These are phyloP conservation scores for Talinum fruticosum DNA, from an alignment of 148 eudicot species.

Conservation along the genomic window DNA sequence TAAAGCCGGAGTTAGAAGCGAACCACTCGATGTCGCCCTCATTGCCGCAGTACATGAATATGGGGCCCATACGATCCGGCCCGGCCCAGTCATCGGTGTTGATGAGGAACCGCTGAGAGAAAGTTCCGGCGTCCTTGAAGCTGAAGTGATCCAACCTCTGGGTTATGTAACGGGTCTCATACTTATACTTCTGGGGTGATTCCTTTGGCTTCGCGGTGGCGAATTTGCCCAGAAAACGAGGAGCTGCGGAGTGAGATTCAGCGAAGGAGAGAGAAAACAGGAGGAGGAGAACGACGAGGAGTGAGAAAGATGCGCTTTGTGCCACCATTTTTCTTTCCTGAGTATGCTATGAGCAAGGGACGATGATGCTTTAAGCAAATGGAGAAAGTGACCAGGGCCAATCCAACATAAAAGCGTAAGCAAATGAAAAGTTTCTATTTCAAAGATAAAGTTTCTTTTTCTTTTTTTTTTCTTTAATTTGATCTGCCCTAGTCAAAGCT, in stretches of 20 bases:
- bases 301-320: not conserved
- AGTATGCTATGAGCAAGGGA: not conserved
- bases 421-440: not conserved
- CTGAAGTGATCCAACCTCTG: slow-evolving; percentile 79
- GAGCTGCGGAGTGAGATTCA: slow-evolving; percentile 21
- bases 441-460: too few species aligned
- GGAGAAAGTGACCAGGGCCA: not conserved
- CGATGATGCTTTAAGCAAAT: not conserved
- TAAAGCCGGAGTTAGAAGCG: slow-evolving; percentile 71
- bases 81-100: slow-evolving; percentile 68
- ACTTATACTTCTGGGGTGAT: slow-evolving; percentile 31
- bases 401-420: not conserved
- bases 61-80: slow-evolving; percentile 48
- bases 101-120: slow-evolving; percentile 56
- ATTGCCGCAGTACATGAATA: slow-evolving; percentile 83
- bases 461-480: not conserved
- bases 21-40: slow-evolving; percentile 92
- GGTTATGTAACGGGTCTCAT: slow-evolving; percentile 55
- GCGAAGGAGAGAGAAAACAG: not conserved
- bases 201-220: slow-evolving; percentile 28
- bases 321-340: slow-evolving; percentile 14
- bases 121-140: slow-evolving; percentile 49
- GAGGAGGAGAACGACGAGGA: not conserved
- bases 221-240: slow-evolving; percentile 47
- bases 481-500: not conserved